Conservation (phyloP, 2,329 filamentous ascomycete species). For the Fusarium buxicola region DNA sequence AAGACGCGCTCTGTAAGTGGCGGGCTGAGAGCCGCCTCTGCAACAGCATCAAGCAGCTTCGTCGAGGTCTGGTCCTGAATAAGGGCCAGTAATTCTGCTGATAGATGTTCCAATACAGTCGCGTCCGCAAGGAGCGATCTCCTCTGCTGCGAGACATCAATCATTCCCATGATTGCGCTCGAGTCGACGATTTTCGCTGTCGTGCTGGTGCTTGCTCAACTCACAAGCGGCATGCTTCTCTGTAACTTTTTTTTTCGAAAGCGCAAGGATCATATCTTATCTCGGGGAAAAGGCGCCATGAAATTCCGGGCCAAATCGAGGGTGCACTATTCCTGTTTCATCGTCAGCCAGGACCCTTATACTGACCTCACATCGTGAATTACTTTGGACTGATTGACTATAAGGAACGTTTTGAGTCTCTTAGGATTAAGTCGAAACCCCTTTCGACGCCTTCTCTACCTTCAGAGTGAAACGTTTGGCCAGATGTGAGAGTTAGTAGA, state of each 20-base stretch:
- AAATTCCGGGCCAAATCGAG: conserved; percentile 55
- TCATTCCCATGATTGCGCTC: conserved; percentile 63
- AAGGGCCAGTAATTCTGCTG: conserved; percentile 75
- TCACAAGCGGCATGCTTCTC: conserved; percentile 46
- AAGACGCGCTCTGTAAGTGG: conserved; percentile 79
- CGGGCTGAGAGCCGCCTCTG: conserved; percentile 75
- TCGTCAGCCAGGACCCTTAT: conserved; percentile 5
- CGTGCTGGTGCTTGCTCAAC: conserved; percentile 44
- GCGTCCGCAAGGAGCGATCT: conserved; percentile 67
- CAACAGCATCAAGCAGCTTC: conserved; percentile 77
- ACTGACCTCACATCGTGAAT: not conserved
- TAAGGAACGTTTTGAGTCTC: too few relatives aligned
- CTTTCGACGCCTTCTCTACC: not conserved
- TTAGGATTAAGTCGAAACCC: too few relatives aligned
- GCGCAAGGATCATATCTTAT: conserved; percentile 37
- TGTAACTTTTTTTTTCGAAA: conserved; percentile 53
- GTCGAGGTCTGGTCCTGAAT: conserved; percentile 72
- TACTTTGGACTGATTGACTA: not conserved
- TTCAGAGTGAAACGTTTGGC: conserved; percentile 10
- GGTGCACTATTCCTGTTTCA: conserved; percentile 25
- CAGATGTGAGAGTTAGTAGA: not conserved
- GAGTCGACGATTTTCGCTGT: conserved; percentile 45
- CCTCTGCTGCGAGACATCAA: conserved; percentile 67
- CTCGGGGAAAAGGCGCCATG: conserved; percentile 49
- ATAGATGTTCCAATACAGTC: conserved; percentile 69